A percentile compares a stretch with the other conserved stretches of the same genome.
Conservation (phyloP, 140 eudicot genomes). For the Cichorium intybus region DNA sequence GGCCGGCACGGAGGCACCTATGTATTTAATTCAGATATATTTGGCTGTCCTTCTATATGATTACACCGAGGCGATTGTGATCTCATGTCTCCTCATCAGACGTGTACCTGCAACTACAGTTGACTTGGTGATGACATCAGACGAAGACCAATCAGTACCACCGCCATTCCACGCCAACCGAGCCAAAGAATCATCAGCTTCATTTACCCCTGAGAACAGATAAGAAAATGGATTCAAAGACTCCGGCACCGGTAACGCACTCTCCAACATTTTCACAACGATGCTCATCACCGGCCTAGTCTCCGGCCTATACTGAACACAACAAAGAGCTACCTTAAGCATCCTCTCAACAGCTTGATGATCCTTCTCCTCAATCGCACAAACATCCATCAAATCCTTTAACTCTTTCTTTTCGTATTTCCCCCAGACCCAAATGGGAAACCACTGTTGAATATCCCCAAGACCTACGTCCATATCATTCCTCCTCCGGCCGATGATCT, state of each 20-base stretch:
- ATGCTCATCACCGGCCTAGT: conserved; percentile 35
- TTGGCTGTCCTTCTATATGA: not conserved
- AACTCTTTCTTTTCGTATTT: conserved; percentile 21
- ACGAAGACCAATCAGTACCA: conserved; percentile 14
- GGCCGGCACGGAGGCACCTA: not conserved
- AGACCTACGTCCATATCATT: conserved; percentile 12
- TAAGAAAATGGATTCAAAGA: conserved; percentile 25
- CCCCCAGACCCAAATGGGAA: conserved; percentile 30
- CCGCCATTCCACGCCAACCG: conserved; percentile 2
- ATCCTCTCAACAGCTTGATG: conserved; percentile 21
- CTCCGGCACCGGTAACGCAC: conserved; percentile 25
- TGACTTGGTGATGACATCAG: conserved; percentile 1
- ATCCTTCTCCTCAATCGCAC: conserved; percentile 20
- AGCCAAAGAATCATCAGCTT: not conserved
- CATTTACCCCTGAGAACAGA: conserved; percentile 7
- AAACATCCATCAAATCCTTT: conserved; percentile 16
- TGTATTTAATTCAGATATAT: too few species aligned
- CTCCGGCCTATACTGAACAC: conserved; percentile 33
- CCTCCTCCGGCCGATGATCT: conserved; percentile 36
- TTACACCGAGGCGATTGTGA: conserved; percentile 12
- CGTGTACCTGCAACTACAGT: conserved; percentile 1
- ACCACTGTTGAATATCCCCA: conserved; percentile 31
- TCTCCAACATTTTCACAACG: conserved; percentile 44
- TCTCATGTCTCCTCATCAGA: conserved; percentile 28
- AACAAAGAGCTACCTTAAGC: conserved; percentile 33